Conservation (phyloP, 1,284 basidiomycete genomes). For the Trichosporon inkin region DNA sequence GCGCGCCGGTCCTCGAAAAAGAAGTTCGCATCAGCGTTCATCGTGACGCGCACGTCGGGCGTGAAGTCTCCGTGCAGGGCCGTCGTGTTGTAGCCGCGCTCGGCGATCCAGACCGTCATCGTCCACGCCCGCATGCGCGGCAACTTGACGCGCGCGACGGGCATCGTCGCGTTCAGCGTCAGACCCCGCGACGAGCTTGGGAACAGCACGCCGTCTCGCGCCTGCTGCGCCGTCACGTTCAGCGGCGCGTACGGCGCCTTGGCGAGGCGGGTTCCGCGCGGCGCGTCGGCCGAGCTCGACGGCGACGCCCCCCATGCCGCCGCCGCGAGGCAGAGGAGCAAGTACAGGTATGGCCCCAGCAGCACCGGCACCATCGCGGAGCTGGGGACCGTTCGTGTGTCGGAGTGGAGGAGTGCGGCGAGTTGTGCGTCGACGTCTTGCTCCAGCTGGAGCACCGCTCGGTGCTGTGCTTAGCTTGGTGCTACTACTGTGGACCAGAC, state of each 20-base stretch:
- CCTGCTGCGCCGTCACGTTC: not conserved
- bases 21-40: constrained; percentile 41
- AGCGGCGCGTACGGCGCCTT: not conserved
- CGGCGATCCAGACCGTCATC: constrained; percentile 1
- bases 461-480: no score
- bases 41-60: not conserved
- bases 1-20: not conserved
- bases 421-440: no score
- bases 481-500: no score
- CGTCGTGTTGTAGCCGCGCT: constrained; percentile 29
- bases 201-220: not conserved
- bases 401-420: not conserved
- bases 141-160: not conserved
- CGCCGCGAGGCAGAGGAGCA: not conserved
- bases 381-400: not conserved
- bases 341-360: not conserved
- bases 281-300: not conserved
- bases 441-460: no score
- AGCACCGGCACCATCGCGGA: constrained; percentile 6
- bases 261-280: not conserved
- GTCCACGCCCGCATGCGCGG: not conserved
- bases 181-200: not conserved
- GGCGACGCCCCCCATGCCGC: not conserved
- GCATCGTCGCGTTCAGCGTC: constrained; percentile 5
- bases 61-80: constrained; percentile 27